Conservation (phyloP, 83 land plant genomes). For the Thuja plicata region DNA sequence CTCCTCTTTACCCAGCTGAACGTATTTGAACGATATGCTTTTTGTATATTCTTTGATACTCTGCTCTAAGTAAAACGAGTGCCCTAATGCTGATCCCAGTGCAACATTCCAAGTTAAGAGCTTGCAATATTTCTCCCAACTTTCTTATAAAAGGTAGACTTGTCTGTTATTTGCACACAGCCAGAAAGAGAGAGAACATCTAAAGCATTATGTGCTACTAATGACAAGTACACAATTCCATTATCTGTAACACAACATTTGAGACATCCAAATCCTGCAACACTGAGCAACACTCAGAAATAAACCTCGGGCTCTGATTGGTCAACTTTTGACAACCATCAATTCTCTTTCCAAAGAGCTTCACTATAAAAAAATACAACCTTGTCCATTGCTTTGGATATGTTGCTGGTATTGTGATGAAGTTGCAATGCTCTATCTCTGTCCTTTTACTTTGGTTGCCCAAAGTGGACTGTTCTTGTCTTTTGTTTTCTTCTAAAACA, state of each 20-base stretch:
- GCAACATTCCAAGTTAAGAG: constrained; percentile 73
- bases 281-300: constrained; percentile 45
- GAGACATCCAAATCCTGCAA: constrained; percentile 77
- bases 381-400: constrained; percentile 45
- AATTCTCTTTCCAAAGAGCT: constrained; percentile 56
- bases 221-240: constrained; percentile 57
- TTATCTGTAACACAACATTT: constrained; percentile 55
- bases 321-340: constrained; percentile 71
- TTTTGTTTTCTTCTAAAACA: no score
- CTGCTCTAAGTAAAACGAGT: constrained; percentile 28
- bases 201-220: constrained; percentile 25
- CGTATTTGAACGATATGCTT: no score
- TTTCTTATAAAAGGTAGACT: constrained; percentile 44
- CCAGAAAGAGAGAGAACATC: constrained; percentile 65
- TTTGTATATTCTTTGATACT: no score
- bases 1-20: no score
- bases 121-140: constrained; percentile 43
- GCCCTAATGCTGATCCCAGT: constrained; percentile 38
- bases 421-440: no score
- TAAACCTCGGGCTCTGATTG: constrained; percentile 55
- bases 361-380: constrained; percentile 40
- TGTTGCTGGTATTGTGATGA: no score
- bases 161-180: constrained; percentile 56
- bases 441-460: no score
- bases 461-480: no score